Evolutionary conservation across 2,329 filamentous ascomycete genomes (phyloP).

Genomic region (Verticillium isaacii): DNA sequence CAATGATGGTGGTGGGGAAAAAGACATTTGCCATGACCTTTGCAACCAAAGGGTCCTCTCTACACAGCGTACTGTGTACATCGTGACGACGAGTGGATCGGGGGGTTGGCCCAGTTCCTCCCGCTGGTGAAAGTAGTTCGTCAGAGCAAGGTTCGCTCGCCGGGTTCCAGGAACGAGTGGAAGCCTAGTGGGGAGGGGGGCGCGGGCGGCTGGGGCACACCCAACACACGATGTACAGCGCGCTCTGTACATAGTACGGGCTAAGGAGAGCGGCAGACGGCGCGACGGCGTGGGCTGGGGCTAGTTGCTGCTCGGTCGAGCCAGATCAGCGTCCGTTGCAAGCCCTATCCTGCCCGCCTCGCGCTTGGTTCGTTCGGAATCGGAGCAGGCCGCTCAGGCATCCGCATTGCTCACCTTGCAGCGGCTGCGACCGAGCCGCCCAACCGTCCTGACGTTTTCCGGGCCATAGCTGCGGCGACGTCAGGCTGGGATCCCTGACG

Average conservation of each 20-base stretch:
- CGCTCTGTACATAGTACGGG: neutral
- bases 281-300: neutral
- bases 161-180: neutral
- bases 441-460: neutral
- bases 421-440: neutral
- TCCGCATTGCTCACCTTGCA: neutral
- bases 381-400: neutral
- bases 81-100: neutral
- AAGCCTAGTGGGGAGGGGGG: neutral
- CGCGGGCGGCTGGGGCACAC: neutral
- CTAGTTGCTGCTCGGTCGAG: neutral
- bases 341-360: neutral
- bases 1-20: neutral
- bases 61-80: neutral
- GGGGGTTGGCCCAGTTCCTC: neutral
- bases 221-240: neutral
- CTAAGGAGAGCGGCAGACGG: neutral
- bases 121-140: neutral
- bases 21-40: neutral
- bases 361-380: neutral
- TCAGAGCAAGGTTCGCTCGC: neutral
- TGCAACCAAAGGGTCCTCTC: neutral
- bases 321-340: neutral
- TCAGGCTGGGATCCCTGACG: neutral
- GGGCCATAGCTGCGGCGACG: neutral